Evolutionary conservation across 2,329 filamentous ascomycete genomes (phyloP).

Genomic region (Corinectria fuckeliana): DNA sequence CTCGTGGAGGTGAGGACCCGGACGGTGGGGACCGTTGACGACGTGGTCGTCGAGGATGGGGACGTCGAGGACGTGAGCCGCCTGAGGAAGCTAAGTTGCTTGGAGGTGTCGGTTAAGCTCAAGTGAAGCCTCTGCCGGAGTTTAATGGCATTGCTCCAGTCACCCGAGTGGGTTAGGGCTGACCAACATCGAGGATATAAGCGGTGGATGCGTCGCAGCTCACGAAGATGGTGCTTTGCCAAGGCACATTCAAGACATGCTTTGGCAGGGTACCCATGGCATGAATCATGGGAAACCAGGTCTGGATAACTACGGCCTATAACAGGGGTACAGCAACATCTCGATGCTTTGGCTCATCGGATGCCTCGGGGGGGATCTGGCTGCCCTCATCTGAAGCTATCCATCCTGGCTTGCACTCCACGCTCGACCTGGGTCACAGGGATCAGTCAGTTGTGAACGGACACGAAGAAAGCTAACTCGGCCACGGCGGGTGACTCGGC

Average conservation of each 20-base stretch:
- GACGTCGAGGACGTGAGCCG: constrained; percentile 49
- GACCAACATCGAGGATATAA: not conserved
- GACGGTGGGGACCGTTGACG: constrained; percentile 71
- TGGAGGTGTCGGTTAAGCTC: constrained; percentile 57
- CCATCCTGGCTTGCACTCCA: not conserved
- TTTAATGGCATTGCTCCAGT: not conserved
- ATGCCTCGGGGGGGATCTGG: not conserved
- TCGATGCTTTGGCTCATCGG: not conserved
- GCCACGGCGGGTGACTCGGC: not conserved
- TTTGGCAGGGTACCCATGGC: not conserved
- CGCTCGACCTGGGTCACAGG: not conserved
- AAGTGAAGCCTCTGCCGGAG: constrained; percentile 43
- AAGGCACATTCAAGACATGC: not conserved
- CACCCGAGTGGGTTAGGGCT: not conserved
- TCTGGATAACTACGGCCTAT: not conserved
- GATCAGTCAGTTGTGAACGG: not conserved
- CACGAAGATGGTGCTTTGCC: not conserved
- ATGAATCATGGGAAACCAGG: not conserved
- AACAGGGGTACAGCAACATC: not conserved
- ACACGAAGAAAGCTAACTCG: too few species aligned
- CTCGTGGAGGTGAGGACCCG: constrained; percentile 66
- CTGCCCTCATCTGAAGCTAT: not conserved
- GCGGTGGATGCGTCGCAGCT: not conserved
- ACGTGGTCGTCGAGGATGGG: constrained; percentile 58
- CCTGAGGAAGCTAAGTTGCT: constrained; percentile 56